Conservation (phyloP, 2,329 filamentous ascomycete species). For the Fusarium camptoceras region DNA sequence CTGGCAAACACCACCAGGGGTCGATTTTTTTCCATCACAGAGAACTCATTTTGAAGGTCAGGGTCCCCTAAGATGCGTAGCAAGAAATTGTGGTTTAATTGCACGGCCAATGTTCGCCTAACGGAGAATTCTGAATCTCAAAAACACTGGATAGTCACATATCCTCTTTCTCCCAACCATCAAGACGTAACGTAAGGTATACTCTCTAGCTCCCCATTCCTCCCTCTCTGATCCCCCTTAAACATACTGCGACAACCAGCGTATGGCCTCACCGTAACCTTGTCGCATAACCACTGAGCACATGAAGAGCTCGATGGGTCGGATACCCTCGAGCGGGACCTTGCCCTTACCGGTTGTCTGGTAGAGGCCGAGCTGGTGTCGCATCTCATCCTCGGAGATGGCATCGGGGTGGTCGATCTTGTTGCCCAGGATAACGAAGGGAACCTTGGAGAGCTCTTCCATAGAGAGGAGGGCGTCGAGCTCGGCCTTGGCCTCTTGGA, state of each 20-base stretch:
- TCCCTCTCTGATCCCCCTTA: conserved; percentile 58
- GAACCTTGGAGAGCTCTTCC: conserved; percentile 96
- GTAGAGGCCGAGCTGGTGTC: conserved; percentile 91
- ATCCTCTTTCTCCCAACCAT: conserved; percentile 26
- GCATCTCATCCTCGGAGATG: conserved; percentile 93
- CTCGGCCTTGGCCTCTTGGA: conserved; percentile 94
- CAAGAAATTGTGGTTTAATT: conserved; percentile 47
- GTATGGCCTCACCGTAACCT: conserved; percentile 90
- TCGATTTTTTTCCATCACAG: conserved; percentile 24
- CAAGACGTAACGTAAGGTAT: conserved; percentile 39
- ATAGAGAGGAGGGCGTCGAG: conserved; percentile 94
- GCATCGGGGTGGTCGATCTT: conserved; percentile 99
- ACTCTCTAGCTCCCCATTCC: conserved; percentile 22
- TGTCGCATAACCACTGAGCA: conserved; percentile 99
- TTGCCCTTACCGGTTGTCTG: conserved; percentile 98
- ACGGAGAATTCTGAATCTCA: conserved; percentile 52
- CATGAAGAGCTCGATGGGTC: conserved; percentile 98
- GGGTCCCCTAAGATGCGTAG: conserved; percentile 1
- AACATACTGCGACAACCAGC: conserved; percentile 93
- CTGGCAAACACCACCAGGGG: conserved; percentile 21
- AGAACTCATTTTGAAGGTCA: conserved; percentile 2
- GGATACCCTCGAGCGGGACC: conserved; percentile 89
- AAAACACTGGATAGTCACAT: conserved; percentile 46
- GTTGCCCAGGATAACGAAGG: conserved; percentile 96
- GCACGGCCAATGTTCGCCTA: conserved; percentile 52